Percentiles rank a stretch among this genome's conserved stretches.
phyloP scores from a whole-genome alignment of 2,329 filamentous ascomycete species.

The Cladorrhinum sp. region DNA sequence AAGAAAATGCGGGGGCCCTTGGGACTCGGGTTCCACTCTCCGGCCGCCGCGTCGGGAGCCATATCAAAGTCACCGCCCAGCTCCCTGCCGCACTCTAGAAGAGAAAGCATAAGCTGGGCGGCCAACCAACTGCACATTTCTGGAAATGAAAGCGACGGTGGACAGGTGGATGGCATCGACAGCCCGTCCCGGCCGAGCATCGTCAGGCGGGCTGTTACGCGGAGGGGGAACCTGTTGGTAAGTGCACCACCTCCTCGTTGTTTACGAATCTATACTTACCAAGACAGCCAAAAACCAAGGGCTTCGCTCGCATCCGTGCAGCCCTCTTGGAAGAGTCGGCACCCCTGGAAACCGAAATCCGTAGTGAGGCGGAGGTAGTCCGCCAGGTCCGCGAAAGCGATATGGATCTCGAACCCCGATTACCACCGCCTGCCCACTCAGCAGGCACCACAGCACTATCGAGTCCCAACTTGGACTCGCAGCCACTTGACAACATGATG shows the following conservation, averaged over 20 bases:
- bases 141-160: conserved; percentile 71
- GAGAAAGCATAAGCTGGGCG: conserved; percentile 87
- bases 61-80: conserved; percentile 71
- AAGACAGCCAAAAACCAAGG: conserved; percentile 85
- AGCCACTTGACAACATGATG: conserved; percentile 56
- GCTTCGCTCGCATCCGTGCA: conserved; percentile 88
- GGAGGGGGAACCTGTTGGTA: conserved; percentile 85
- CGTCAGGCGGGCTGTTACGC: conserved; percentile 76
- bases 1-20: conserved; percentile 47
- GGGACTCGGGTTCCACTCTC: conserved; percentile 49
- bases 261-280: neutral
- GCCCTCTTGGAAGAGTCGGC: conserved; percentile 84
- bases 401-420: conserved; percentile 54
- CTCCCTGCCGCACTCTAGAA: conserved; percentile 53
- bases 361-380: conserved; percentile 91
- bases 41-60: conserved; percentile 33
- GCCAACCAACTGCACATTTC: conserved; percentile 84
- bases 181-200: conserved; percentile 56
- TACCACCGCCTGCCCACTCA: conserved; percentile 41
- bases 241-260: conserved; percentile 31
- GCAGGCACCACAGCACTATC: conserved; percentile 59
- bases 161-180: conserved; percentile 45
- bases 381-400: conserved; percentile 92
- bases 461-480: conserved; percentile 58
- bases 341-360: conserved; percentile 83